Percentiles rank a stretch among this genome's conserved stretches.
Evolutionary conservation across 352 stramenopile genomes (phyloP).

Genomic region (Ophiocytium majus): DNA sequence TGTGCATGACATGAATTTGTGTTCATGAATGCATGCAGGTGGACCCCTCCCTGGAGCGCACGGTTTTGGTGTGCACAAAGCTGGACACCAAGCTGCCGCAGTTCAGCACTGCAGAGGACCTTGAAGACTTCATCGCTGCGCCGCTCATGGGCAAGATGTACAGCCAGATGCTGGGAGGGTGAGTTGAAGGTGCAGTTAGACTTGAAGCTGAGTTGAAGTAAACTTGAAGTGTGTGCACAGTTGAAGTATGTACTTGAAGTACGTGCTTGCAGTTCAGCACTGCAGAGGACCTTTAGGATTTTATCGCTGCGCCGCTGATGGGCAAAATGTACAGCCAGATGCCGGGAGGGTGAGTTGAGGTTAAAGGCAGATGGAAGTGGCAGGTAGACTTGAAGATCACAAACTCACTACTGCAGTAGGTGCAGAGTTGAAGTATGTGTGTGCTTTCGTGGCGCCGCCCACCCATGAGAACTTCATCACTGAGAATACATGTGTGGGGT

Average conservation of each 20-base stretch:
- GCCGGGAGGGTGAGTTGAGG: neutral
- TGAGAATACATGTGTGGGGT: too few species aligned
- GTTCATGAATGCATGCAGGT: constrained; percentile 32
- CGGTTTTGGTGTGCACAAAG: constrained; percentile 77
- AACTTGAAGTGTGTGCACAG: neutral
- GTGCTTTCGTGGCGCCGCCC: too few species aligned
- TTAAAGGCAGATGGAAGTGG: neutral
- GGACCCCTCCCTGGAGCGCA: constrained; percentile 68
- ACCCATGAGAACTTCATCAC: too few species aligned
- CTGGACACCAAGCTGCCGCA: constrained; percentile 71
- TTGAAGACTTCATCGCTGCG: constrained; percentile 63
- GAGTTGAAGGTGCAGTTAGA: too few species aligned
- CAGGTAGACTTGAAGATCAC: too few species aligned
- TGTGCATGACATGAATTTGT: too few species aligned
- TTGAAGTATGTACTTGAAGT: neutral
- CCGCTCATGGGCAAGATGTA: constrained; percentile 63
- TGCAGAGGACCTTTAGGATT: too few species aligned
- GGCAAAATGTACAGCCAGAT: neutral
- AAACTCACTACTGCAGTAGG: too few species aligned
- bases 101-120: constrained; percentile 66
- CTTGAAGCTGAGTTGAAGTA: neutral
- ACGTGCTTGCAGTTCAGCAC: neutral
- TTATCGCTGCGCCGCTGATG: too few species aligned
- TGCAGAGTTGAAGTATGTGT: too few species aligned
- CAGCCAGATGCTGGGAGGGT: constrained; percentile 66